Evolutionary conservation across 192 early-diverging fungal species (phyloP).

Genomic region (Jimgerdemannia flammicorona): DNA sequence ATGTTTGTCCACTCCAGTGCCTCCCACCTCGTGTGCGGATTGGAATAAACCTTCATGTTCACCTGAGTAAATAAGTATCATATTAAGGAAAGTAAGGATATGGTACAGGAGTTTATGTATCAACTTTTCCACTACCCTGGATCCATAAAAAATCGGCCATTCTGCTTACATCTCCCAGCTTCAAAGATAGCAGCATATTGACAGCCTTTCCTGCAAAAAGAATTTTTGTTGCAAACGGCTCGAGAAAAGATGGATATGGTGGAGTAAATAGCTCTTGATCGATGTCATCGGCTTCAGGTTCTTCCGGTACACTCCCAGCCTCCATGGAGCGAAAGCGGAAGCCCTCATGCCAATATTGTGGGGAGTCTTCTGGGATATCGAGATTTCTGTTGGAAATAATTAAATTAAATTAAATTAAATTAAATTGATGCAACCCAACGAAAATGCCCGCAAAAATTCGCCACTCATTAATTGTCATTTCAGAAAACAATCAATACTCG

Average conservation of each 20-base stretch:
- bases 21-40: neutral
- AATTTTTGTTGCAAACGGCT: slow-evolving; percentile 9
- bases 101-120: neutral
- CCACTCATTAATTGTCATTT: neutral
- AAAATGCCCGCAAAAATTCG: too few species aligned
- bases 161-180: neutral
- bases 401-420: neutral
- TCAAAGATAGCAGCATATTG: slow-evolving; percentile 12
- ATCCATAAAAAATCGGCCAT: too few species aligned
- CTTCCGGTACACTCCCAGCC: neutral
- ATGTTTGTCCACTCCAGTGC: neutral
- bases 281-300: neutral
- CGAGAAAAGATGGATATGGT: slow-evolving; percentile 13
- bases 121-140: too few species aligned
- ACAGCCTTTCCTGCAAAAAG: slow-evolving; percentile 24
- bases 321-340: slow-evolving; percentile 13
- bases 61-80: neutral
- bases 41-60: neutral
- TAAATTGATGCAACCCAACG: neutral
- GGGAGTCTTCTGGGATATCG: slow-evolving; percentile 6
- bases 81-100: neutral
- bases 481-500: neutral
- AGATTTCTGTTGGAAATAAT: neutral
- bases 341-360: slow-evolving; percentile 26
- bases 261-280: neutral